A percentile compares a stretch with the other conserved stretches of the same genome.
phyloP scores from a whole-genome alignment of 163 green algal species.

The Smithsoniella earleae region DNA sequence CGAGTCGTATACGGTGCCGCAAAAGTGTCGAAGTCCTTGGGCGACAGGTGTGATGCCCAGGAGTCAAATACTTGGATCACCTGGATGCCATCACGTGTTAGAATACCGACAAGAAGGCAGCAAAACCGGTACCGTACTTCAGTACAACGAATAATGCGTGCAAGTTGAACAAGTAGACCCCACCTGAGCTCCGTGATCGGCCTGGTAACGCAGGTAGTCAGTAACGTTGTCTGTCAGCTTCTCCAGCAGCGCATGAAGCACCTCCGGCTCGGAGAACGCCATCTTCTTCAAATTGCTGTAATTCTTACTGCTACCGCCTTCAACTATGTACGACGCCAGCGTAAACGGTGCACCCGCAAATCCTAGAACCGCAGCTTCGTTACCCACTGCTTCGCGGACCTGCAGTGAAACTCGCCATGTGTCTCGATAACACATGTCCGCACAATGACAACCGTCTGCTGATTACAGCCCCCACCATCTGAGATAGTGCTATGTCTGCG shows the following conservation, averaged over 20 bases:
- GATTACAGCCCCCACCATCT: too few species aligned
- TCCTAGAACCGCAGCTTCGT: constrained; percentile 42
- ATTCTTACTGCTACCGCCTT: constrained; percentile 72
- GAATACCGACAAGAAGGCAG: too few species aligned
- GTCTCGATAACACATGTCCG: too few species aligned
- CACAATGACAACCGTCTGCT: too few species aligned
- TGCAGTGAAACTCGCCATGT: background rate
- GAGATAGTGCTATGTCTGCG: too few species aligned
- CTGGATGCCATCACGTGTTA: constrained; percentile 46
- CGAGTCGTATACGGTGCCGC: constrained; percentile 45
- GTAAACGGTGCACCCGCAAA: constrained; percentile 31
- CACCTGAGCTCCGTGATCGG: constrained; percentile 40
- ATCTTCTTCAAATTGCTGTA: constrained; percentile 80
- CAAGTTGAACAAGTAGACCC: background rate
- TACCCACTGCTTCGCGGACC: constrained; percentile 34
- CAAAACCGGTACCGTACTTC: too few species aligned
- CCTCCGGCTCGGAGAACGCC: constrained; percentile 64
- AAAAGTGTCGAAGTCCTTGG: constrained; percentile 88
- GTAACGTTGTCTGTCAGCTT: constrained; percentile 80
- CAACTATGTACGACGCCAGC: constrained; percentile 45
- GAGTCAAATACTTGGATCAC: constrained; percentile 92
- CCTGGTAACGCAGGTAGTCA: constrained; percentile 82
- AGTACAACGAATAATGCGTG: too few species aligned
- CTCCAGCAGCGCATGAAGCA: constrained; percentile 78
- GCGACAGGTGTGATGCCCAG: constrained; percentile 77